phyloP scores from a whole-genome alignment of 1,284 basidiomycete genomes.

The Trichosporon ovoides region DNA sequence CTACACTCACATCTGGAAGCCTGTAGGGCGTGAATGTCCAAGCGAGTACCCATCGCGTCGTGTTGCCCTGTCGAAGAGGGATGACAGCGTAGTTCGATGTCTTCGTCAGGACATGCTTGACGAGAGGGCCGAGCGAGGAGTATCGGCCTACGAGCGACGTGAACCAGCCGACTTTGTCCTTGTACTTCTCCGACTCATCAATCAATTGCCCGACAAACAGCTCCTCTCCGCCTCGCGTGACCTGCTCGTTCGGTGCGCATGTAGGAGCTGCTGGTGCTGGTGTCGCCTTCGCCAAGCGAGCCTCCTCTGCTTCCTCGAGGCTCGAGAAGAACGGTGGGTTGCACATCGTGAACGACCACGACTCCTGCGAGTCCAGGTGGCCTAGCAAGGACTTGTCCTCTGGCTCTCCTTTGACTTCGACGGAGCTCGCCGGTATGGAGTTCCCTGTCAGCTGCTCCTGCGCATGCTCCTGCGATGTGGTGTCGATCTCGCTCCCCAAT shows the following conservation, averaged over 20 bases:
- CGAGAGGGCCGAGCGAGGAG: slow-evolving; percentile 62
- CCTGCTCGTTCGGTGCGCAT: slow-evolving; percentile 75
- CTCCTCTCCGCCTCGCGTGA: slow-evolving; percentile 77
- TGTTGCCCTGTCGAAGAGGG: slow-evolving; percentile 76
- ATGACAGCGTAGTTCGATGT: slow-evolving; percentile 78
- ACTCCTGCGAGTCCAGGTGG: not conserved
- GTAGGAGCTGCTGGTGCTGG: slow-evolving; percentile 71
- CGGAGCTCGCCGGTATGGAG: slow-evolving; percentile 38
- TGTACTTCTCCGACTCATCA: slow-evolving; percentile 58
- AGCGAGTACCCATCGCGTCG: slow-evolving; percentile 77
- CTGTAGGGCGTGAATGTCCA: slow-evolving; percentile 68
- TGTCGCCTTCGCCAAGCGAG: slow-evolving; percentile 59
- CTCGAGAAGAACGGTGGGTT: slow-evolving; percentile 91
- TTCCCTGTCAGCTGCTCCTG: slow-evolving; percentile 57
- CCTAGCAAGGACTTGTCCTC: not conserved
- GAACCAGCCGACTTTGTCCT: slow-evolving; percentile 58
- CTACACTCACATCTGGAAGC: slow-evolving; percentile 65
- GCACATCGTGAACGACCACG: slow-evolving; percentile 68
- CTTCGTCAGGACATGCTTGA: slow-evolving; percentile 57
- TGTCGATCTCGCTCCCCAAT: slow-evolving; percentile 66
- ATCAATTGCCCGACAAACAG: slow-evolving; percentile 74
- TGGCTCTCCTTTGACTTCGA: not conserved
- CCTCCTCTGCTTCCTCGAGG: slow-evolving; percentile 59
- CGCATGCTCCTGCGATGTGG: slow-evolving; percentile 57
- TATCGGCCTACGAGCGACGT: slow-evolving; percentile 86